Conservation (phyloP, 2,329 filamentous ascomycete species). For the Fusarium continuum region DNA sequence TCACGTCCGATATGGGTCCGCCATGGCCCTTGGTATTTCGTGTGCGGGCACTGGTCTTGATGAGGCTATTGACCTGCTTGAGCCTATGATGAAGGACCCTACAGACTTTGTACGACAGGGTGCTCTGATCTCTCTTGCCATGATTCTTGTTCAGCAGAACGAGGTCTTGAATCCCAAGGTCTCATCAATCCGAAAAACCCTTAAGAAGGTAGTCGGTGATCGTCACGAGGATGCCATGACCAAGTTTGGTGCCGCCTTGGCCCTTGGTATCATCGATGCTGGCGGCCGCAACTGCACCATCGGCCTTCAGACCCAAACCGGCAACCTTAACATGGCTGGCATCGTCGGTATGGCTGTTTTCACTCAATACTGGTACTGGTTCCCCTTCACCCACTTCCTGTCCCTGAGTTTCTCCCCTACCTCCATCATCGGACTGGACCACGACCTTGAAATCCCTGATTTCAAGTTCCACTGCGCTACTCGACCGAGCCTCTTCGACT, state of each 20-base stretch:
- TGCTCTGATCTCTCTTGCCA: conserved; percentile 89
- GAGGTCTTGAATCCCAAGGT: conserved; percentile 99
- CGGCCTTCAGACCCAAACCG: conserved; percentile 95
- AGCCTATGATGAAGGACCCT: conserved; percentile 99
- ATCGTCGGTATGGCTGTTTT: conserved; percentile 99
- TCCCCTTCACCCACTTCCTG: conserved; percentile 97
- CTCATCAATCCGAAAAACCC: conserved; percentile 85
- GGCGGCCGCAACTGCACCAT: conserved; percentile 99
- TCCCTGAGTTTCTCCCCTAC: conserved; percentile 97
- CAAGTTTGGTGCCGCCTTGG: conserved; percentile 95
- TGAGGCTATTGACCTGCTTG: conserved; percentile 94
- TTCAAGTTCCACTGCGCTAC: conserved; percentile 98
- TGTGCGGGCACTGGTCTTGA: conserved; percentile 96
- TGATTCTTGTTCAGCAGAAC: conserved; percentile 99
- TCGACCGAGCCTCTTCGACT: conserved; percentile 94
- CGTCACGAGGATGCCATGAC: conserved; percentile 99
- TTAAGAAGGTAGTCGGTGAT: conserved; percentile 93
- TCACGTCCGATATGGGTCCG: conserved; percentile 95
- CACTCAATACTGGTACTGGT: conserved; percentile 99
- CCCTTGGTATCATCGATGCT: conserved; percentile 96
- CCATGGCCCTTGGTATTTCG: conserved; percentile 97
- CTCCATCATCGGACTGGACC: conserved; percentile 91
- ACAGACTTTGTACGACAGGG: conserved; percentile 98
- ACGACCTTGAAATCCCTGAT: conserved; percentile 89
- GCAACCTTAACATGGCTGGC: conserved; percentile 97